phyloP scores from a whole-genome alignment of 2,329 filamentous ascomycete species.

The Talaromyces marneffei region DNA sequence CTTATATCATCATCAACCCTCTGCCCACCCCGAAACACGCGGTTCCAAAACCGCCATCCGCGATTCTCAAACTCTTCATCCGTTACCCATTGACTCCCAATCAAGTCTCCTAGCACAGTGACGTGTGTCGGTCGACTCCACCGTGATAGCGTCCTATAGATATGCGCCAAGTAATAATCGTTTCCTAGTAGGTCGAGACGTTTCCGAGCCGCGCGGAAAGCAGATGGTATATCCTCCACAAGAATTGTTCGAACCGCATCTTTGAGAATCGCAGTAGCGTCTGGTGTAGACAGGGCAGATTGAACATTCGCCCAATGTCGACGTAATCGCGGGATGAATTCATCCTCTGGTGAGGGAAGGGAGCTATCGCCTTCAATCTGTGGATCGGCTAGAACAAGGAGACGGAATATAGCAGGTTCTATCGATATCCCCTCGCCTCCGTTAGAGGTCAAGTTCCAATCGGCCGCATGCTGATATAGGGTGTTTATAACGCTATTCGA shows the following conservation, averaged over 20 bases:
- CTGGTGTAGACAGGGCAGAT: neutral
- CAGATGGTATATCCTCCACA: slow-evolving; percentile 62
- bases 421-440: neutral
- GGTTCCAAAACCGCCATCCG: slow-evolving; percentile 69
- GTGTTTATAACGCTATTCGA: slow-evolving; percentile 29
- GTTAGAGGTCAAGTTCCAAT: neutral
- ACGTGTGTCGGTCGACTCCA: slow-evolving; percentile 82
- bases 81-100: slow-evolving; percentile 92
- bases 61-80: slow-evolving; percentile 76
- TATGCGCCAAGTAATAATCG: slow-evolving; percentile 89
- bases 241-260: slow-evolving; percentile 37
- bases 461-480: slow-evolving; percentile 32
- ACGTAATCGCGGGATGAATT: slow-evolving; percentile 37
- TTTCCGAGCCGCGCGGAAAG: slow-evolving; percentile 66
- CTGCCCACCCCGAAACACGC: slow-evolving; percentile 65
- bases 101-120: slow-evolving; percentile 79
- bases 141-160: slow-evolving; percentile 78
- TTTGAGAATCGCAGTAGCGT: slow-evolving; percentile 21
- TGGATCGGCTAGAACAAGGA: slow-evolving; percentile 83
- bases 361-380: slow-evolving; percentile 90
- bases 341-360: slow-evolving; percentile 53
- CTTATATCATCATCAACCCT: slow-evolving; percentile 51
- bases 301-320: slow-evolving; percentile 30
- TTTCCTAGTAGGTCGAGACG: slow-evolving; percentile 84
- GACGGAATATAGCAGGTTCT: slow-evolving; percentile 65